phyloP scores from a whole-genome alignment of 164 flowering plant genomes.

The Umbellularia californica region DNA sequence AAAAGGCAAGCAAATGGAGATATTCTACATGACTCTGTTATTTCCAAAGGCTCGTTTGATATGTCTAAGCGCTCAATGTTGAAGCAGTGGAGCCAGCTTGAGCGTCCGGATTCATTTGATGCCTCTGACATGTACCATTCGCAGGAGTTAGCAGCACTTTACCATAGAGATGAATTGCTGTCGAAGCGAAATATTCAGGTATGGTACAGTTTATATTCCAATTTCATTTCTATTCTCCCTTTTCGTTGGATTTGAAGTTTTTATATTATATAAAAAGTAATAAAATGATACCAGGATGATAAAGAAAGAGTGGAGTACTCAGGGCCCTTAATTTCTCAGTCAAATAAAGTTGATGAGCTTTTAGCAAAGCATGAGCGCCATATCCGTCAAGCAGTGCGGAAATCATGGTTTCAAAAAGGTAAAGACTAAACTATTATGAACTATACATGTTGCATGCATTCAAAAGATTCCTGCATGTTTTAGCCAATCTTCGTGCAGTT shows the following conservation, averaged over 20 bases:
- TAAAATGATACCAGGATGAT: constrained; percentile 33
- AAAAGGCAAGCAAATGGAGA: constrained; percentile 39
- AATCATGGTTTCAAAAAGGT: constrained; percentile 95
- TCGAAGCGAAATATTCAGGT: constrained; percentile 53
- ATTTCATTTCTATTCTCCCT: neutral
- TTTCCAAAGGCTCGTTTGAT: constrained; percentile 44
- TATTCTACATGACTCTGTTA: constrained; percentile 19
- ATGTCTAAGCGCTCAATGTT: constrained; percentile 35
- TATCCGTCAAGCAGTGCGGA: constrained; percentile 76
- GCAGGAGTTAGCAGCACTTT: constrained; percentile 60
- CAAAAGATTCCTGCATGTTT: too few species aligned
- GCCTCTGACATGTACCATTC: constrained; percentile 75
- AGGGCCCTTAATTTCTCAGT: constrained; percentile 80
- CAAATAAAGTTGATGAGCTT: constrained; percentile 77
- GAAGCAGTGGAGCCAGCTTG: constrained; percentile 64
- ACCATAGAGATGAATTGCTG: constrained; percentile 50
- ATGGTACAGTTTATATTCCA: neutral
- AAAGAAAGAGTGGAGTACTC: constrained; percentile 85
- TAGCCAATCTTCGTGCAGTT: neutral
- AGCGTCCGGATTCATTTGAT: constrained; percentile 80
- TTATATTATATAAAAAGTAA: neutral
- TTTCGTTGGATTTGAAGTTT: neutral
- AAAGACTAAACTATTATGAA: constrained; percentile 7
- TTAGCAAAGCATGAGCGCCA: constrained; percentile 81
- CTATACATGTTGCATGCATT: too few species aligned